Conservation (phyloP, 2,329 filamentous ascomycete species). For the Teratosphaeria zuluensis region DNA sequence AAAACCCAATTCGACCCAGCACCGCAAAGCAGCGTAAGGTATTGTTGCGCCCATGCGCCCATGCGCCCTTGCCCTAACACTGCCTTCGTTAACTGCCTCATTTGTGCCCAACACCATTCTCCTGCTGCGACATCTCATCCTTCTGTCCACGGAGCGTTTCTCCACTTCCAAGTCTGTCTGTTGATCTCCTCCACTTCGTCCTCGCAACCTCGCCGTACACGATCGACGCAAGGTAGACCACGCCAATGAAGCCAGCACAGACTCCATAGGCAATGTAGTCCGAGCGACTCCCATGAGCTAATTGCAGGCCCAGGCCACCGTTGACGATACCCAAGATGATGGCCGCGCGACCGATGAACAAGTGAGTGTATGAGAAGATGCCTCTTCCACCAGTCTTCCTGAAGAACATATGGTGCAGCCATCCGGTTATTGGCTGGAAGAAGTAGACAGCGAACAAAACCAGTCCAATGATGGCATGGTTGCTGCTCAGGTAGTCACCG, state of each 20-base stretch:
- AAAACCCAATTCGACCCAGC: too few species aligned
- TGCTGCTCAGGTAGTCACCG: conserved; percentile 26
- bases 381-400: conserved; percentile 37
- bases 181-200: conserved; percentile 8
- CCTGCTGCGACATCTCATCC: not conserved
- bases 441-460: conserved; percentile 42
- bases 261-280: conserved; percentile 39
- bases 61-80: too few species aligned
- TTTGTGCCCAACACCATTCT: not conserved
- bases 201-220: conserved; percentile 16
- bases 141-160: not conserved
- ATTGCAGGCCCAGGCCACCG: conserved; percentile 44
- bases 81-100: not conserved
- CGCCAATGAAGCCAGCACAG: conserved; percentile 38
- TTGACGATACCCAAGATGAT: conserved; percentile 47
- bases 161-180: not conserved
- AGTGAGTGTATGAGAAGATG: conserved; percentile 33
- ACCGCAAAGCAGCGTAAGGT: too few species aligned
- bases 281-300: conserved; percentile 29
- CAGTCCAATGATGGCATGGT: conserved; percentile 47
- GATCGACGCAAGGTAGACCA: conserved; percentile 29
- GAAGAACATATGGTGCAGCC: conserved; percentile 43
- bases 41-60: too few species aligned
- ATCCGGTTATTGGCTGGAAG: conserved; percentile 45
- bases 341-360: conserved; percentile 23